Evolutionary conservation across 2,329 filamentous ascomycete species (phyloP).

Genomic region (Cryphonectria japonica): DNA sequence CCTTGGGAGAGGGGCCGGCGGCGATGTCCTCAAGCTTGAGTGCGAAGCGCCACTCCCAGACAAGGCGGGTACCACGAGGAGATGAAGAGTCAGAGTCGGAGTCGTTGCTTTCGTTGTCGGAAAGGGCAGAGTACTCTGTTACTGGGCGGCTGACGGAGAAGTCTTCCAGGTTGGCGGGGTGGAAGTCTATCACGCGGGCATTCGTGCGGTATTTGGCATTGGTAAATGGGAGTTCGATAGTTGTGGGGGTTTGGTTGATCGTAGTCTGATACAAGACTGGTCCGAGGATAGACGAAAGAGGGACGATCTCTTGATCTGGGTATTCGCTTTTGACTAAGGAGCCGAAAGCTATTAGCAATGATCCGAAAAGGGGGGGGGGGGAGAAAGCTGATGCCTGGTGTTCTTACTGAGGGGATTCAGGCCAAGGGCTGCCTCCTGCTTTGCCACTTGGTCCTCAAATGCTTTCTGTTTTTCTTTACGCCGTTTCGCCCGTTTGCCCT

Average conservation of each 20-base stretch:
- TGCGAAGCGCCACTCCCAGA: constrained; percentile 85
- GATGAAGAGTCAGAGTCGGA: constrained; percentile 34
- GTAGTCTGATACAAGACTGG: constrained; percentile 46
- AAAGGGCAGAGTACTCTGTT: constrained; percentile 55
- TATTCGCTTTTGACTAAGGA: constrained; percentile 52
- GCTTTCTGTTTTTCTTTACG: constrained; percentile 30
- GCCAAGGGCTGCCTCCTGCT: constrained; percentile 34
- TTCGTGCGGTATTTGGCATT: constrained; percentile 71
- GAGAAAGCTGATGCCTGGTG: constrained; percentile 16
- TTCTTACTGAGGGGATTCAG: constrained; percentile 28
- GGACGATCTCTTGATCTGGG: constrained; percentile 39
- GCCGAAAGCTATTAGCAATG: background rate
- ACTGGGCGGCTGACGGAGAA: constrained; percentile 61
- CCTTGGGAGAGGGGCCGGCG: constrained; percentile 16
- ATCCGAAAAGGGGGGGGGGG: background rate
- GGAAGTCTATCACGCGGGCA: constrained; percentile 82
- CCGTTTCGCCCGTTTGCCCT: constrained; percentile 34
- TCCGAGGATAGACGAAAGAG: constrained; percentile 46
- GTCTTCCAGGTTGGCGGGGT: constrained; percentile 69
- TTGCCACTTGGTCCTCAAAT: constrained; percentile 36
- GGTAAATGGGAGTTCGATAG: constrained; percentile 67
- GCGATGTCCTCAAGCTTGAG: constrained; percentile 75
- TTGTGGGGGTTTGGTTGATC: constrained; percentile 43
- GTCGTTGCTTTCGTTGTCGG: constrained; percentile 45
- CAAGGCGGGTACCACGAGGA: constrained; percentile 32